Percentiles rank a stretch among this genome's conserved stretches.
phyloP scores from a whole-genome alignment of 352 stramenopile genomes.

The Globisporangium parvum region DNA sequence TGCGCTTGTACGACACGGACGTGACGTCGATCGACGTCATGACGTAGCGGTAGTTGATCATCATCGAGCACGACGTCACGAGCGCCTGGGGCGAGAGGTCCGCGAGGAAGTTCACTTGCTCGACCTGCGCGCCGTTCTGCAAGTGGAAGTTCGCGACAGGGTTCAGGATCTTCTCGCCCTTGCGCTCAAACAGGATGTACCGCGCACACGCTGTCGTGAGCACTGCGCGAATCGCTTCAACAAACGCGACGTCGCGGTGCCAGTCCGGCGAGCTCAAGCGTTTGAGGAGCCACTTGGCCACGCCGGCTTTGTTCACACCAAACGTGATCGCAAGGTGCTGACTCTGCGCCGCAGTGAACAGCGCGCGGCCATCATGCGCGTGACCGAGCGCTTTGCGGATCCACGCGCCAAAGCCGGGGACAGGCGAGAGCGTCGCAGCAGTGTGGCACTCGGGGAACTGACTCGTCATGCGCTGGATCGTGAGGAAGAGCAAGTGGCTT shows the following conservation, averaged over 20 bases:
- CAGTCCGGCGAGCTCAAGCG: slow-evolving; percentile 39
- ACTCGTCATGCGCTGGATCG: slow-evolving; percentile 66
- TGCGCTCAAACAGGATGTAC: slow-evolving; percentile 80
- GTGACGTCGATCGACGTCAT: slow-evolving; percentile 76
- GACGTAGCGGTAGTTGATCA: slow-evolving; percentile 88
- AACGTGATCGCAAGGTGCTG: slow-evolving; percentile 53
- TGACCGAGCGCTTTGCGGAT: slow-evolving; percentile 40
- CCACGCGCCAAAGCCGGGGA: slow-evolving; percentile 72
- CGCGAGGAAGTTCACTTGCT: slow-evolving; percentile 80
- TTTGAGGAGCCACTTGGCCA: slow-evolving; percentile 70
- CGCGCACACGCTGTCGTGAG: slow-evolving; percentile 52
- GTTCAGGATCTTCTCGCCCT: slow-evolving; percentile 74
- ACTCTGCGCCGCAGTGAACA: slow-evolving; percentile 47
- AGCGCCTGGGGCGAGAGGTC: slow-evolving; percentile 50
- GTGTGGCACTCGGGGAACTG: slow-evolving; percentile 61
- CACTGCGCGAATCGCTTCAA: slow-evolving; percentile 41
- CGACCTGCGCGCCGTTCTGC: slow-evolving; percentile 80
- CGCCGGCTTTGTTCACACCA: slow-evolving; percentile 40
- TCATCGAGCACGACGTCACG: slow-evolving; percentile 49
- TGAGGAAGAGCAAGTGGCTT: slow-evolving; percentile 78
- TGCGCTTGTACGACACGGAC: slow-evolving; percentile 75
- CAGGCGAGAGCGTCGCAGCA: slow-evolving; percentile 69
- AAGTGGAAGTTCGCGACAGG: slow-evolving; percentile 83
- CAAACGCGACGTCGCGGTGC: slow-evolving; percentile 41
- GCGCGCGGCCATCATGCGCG: slow-evolving; percentile 19